Percentiles rank a stretch among this genome's conserved stretches.
phyloP scores from a whole-genome alignment of 129 eudicot species.

The Helichrysum umbraculigerum region DNA sequence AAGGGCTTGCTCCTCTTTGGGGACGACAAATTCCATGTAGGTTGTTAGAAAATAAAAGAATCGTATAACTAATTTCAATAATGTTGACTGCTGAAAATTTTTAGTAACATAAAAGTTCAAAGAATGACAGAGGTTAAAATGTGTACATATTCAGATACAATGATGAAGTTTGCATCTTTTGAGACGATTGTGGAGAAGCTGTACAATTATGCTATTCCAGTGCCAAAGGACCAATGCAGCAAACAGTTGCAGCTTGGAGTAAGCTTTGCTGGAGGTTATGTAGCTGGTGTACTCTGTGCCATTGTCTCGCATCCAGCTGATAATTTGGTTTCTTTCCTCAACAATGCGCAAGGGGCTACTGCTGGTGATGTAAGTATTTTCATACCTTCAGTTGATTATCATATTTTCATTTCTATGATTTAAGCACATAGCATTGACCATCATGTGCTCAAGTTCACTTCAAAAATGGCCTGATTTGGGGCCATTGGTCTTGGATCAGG shows the following conservation, averaged over 20 bases:
- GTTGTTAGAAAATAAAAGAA: constrained; percentile 12
- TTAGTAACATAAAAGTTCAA: not conserved
- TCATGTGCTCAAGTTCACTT: too few relatives aligned
- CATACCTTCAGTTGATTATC: not conserved
- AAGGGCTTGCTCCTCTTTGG: constrained; percentile 80
- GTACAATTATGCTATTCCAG: constrained; percentile 78
- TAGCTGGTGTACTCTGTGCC: constrained; percentile 91
- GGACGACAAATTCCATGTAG: constrained; percentile 91
- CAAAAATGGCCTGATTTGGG: too few relatives aligned
- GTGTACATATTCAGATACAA: constrained; percentile 58
- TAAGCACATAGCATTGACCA: not conserved
- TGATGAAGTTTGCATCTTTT: constrained; percentile 95
- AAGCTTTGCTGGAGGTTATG: constrained; percentile 91
- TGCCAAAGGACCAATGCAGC: constrained; percentile 82
- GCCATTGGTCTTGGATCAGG: not conserved
- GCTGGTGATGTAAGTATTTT: constrained; percentile 78
- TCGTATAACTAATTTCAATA: not conserved
- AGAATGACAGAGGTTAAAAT: not conserved
- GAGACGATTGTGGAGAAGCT: constrained; percentile 80
- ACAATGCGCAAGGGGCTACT: constrained; percentile 85
- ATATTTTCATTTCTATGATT: not conserved
- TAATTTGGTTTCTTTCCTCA: constrained; percentile 90
- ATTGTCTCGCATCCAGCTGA: constrained; percentile 95
- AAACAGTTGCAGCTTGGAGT: constrained; percentile 79
- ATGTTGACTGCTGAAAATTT: not conserved